Base-by-base conservation (phyloP, 176 grass and related monocot genomes). In the Melocanna baccifera region DNA sequence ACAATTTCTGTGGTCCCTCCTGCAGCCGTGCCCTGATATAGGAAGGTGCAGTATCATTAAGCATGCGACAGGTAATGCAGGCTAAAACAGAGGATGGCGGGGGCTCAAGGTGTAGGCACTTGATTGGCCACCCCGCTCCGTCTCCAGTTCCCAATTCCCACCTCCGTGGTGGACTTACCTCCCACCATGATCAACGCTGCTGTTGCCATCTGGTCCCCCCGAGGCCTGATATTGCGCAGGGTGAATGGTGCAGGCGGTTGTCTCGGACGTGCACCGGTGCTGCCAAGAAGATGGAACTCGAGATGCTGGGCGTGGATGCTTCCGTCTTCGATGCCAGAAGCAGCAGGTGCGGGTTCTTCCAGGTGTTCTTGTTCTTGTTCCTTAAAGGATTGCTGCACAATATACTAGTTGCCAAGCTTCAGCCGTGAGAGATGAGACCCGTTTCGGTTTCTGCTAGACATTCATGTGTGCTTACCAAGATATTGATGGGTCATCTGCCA, bases 1-100 rank as follows among this genome's bases (percentile, higher is more conserved):
- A 95, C 83, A 34, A 98, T 95, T 62, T 98, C 96, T 12, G 83
- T 94, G 56, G 96, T 98, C 61, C 96, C 96, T 70, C 96, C 96
- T 2, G 96, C 93, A 19, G 93, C 89, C 16, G 96, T 95, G 50
- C 93, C 96, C 93, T 95, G 83, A 71, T 71, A 73, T 63, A 77
- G 45, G 13, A 59, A 75, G 36, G 62, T 1, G 47, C 3, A 51
- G 58, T 14, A 22, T 28, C 75, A 69, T 87, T 61, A 62, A 55
- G 45, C 55, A 71, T 32, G 36, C 0, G 46, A 71, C 78, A 78
- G 65, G 64, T 76, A 58, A 80, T 69, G 62, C 85, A 80, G 62
- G 75, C 51, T 32, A 69, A 80, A 84, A 63, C 74, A 80, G 73
- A 58, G 42, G 43, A 62, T 84, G 75, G 80, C 11, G 62, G 68